Base-by-base conservation (phyloP, 2,329 filamentous ascomycete species). In the Ophiostoma quercus region DNA sequence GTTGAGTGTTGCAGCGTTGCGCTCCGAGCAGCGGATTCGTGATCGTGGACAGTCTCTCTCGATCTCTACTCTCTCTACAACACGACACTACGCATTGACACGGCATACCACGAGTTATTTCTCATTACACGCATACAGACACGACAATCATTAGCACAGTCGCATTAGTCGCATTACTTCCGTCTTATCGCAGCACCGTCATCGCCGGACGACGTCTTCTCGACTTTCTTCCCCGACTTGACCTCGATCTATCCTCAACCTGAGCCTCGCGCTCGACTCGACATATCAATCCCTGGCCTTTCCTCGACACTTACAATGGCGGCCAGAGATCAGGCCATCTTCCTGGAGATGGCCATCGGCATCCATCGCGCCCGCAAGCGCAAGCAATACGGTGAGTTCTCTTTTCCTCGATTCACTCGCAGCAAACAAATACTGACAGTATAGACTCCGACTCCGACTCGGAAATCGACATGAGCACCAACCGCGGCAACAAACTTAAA, bases 401-500 rank as follows among this genome's bases (percentile, higher is more conserved):
- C 2, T 39, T 22, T 43, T 32, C 12, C 39, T 25, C 39, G 9
- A 14, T 41, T 41, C 12, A n/a, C 25, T 39, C 4, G 37, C 19
- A 12, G 22, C 16, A 12, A 16, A 3, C n/a, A 29, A 29, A 19
- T 79, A 41, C 39, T 41, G 12, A 41, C 39, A 12, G 6, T n/a
- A 6, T 5, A 93, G 91, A 92, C 72, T 92, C 89, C 74, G 91
- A 94, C 77, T 92, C 90, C 71, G 92, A 94, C 78, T 88, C 88
- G 71, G 85, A 87, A 69, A 88, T 92, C 75, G 84, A 88, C 71
- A 84, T 85, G 74, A 86, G 85, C 74, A 90, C 88, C 70, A 93
- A 93, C 78, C 88, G 91, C 76, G 90, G 90, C 72, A 87, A 92
- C 79, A 94, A 94, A 78, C 83, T 94, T 65, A 92, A 93, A 82